Percentiles rank a stretch among this genome's conserved stretches.
These are phyloP conservation scores for Ananas comosus DNA, from an alignment of 176 grass and related monocot genomes.

Conservation along the genomic window DNA sequence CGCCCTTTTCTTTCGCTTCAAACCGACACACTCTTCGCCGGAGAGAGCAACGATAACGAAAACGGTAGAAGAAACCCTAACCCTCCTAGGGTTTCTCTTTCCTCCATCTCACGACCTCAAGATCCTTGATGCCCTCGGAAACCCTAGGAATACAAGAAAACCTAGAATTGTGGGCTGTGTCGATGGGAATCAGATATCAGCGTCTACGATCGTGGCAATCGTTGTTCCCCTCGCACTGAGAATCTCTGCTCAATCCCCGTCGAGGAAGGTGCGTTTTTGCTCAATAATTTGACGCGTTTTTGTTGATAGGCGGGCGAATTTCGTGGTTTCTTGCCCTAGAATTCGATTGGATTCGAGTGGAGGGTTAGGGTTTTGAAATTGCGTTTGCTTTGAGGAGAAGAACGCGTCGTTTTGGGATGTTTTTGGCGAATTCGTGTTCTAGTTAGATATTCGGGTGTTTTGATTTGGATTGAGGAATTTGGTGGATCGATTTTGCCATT, in stretches of 20 bases:
- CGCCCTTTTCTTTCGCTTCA: neutral
- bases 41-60: neutral
- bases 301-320: neutral
- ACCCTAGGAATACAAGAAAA: neutral
- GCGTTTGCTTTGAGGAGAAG: neutral
- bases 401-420: neutral
- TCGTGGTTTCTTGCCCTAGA: neutral
- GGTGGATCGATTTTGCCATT: neutral
- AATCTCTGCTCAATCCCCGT: neutral
- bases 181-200: neutral
- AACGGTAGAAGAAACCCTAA: neutral
- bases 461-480: neutral
- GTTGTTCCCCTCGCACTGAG: neutral
- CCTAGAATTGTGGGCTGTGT: neutral
- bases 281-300: neutral
- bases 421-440: neutral
- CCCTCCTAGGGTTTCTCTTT: neutral
- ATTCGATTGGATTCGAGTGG: neutral
- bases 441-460: neutral
- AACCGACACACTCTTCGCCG: neutral
- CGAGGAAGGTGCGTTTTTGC: neutral
- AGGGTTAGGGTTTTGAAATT: slow-evolving; percentile 1
- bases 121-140: neutral
- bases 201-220: neutral
- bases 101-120: neutral